A percentile compares a stretch with the other conserved stretches of the same genome.
Evolutionary conservation across 768 basidiomycete genomes (phyloP).

Genomic region (Sutorius australiensis): DNA sequence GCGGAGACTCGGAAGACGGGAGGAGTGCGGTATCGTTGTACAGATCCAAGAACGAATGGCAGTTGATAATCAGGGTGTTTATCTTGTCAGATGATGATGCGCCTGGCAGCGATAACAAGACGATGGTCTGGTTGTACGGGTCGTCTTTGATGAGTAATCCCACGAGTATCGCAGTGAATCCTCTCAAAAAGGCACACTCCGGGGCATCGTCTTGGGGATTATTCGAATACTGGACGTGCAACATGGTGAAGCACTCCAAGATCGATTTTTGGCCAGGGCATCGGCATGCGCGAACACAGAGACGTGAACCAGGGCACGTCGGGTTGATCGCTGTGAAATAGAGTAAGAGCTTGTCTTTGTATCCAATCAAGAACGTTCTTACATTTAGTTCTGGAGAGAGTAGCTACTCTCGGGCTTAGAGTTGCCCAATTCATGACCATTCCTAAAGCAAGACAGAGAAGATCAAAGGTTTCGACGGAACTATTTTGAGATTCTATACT

Average conservation of each 20-base stretch:
- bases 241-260: conserved; percentile 45
- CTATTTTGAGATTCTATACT: conserved; percentile 1
- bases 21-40: conserved; percentile 35
- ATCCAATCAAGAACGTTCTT: conserved; percentile 20
- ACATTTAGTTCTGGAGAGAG: conserved; percentile 48
- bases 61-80: conserved; percentile 32
- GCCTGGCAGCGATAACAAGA: conserved; percentile 37
- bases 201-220: conserved; percentile 18
- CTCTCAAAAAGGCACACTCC: conserved; percentile 56
- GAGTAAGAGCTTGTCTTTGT: not conserved
- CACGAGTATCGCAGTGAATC: conserved; percentile 73
- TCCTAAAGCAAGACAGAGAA: conserved; percentile 70
- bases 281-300: conserved; percentile 50
- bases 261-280: conserved; percentile 46
- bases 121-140: conserved; percentile 28
- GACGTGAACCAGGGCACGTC: conserved; percentile 44
- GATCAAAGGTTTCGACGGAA: conserved; percentile 53
- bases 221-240: conserved; percentile 44
- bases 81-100: conserved; percentile 28
- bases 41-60: conserved; percentile 40
- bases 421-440: conserved; percentile 76
- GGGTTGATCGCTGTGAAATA: conserved; percentile 46
- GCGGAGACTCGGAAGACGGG: conserved; percentile 16
- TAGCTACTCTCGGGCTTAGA: conserved; percentile 45
- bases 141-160: conserved; percentile 44